Base-by-base conservation (phyloP, 2,329 filamentous ascomycete species). In the Boeremia exigua region DNA sequence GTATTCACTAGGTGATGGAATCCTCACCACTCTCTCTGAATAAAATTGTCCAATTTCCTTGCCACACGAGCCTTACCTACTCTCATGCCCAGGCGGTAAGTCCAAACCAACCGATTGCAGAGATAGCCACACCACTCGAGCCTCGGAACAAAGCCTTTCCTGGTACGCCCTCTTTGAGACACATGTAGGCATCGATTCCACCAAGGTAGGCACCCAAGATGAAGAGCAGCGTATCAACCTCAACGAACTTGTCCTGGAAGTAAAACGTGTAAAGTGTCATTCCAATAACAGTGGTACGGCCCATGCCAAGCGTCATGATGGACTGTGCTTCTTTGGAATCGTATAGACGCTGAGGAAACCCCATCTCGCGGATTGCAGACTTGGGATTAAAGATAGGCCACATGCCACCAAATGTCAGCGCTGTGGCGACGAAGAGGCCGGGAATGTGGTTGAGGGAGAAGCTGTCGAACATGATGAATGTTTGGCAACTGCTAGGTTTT, bases 341-440 rank as follows among this genome's bases (percentile, higher is more conserved):
- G 50, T 63, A 66, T 40, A 76, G 67, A 10, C 66, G 72, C 5
- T 62, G 56, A 1, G 74, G 73, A 1, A 77, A 60, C 10, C 73
- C 73, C 54, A 71, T 73, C 53, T 72, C 70, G 23, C 61, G 58
- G 34, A 77, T 76, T 11, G 73, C 72, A 25, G 59, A 64, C 19
- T 63, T 48, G 2, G 72, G 62, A 47, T 71, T 69, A 60, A 64
- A 72, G 32, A 77, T 60, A 12, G 74, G 75, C 6, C 74, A 63
- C 30, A 75, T 56, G 11, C 73, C 72, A 19, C 72, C 73, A 42
- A 76, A 60, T 2, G 69, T 73, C 15, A 67, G 66, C 8, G 66
- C 58, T 17, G 68, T 71, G 17, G 69, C 73, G 15, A 74, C 54
- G 2, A 71, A 67, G 11, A 71, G 42, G 7, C 63, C 58, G 1